Evolutionary conservation across 192 early-diverging fungal species (phyloP), one percentile per base, ranked within the genome.

Genomic region (Coemansia sp.): DNA sequence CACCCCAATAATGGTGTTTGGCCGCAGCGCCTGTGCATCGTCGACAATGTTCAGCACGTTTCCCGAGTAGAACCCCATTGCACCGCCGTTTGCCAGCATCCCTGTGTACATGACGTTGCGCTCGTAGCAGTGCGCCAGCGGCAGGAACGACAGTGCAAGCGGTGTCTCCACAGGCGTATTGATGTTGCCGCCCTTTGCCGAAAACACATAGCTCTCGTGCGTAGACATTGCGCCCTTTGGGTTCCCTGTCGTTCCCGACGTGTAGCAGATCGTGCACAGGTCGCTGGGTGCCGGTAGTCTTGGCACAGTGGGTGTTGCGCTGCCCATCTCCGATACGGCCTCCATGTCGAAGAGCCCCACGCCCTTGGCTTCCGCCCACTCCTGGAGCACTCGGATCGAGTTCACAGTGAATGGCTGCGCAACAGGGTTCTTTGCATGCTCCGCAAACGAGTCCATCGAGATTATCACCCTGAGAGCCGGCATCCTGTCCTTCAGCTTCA

Each of bases 81-180:
- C 57, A 9, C 80, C 90, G 20, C 90, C 90, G 23, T 90, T 89
- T 10, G 41, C 59, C 9, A 83, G 70, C 28, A 93, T 57, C 34
- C 87, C 73, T 6, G 67, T 61, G 41, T 76, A 70, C 34, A 90
- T 77, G 25, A 76, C 66, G 28, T 78, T 69, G 33, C 90, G 86
- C 67, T 95, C 97, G 71, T 88, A 96, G 36, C 92, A 86, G 71
- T 97, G 96, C 25, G 96, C 92, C 20, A 96, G 82, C 5, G 95
- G 95, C 64, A 98, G 77, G 67, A 95, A 98, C 19, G 92, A 92
- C 57, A 95, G 36, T 8, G 71, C 61, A 6, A 73, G 58, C 20
- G 68, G 55, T 6, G 33, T 38, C 29, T 33, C 34, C 0, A 45
- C 7, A 13, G 59, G 68, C 13, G 54, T 55, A 2, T 50, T 33